phyloP scores from a whole-genome alignment of 495 filamentous ascomycete genomes.

The Hyaloscypha hepaticicola region DNA sequence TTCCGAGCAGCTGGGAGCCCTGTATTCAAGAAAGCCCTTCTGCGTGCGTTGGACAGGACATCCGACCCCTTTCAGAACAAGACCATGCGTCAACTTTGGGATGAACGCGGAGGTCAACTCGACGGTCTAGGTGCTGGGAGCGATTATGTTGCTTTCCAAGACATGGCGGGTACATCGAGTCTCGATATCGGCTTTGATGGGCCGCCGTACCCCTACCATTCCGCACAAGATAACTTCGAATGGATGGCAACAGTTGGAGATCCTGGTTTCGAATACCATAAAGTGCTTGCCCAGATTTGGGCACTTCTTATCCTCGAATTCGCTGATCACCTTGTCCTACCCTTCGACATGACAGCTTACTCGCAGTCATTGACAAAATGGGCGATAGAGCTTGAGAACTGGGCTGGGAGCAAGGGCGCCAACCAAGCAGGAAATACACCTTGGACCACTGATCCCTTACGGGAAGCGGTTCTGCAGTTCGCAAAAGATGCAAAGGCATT shows the following conservation, averaged over 20 bases:
- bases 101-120: constrained; percentile 60
- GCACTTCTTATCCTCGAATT: constrained; percentile 83
- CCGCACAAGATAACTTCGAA: constrained; percentile 85
- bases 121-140: constrained; percentile 75
- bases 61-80: constrained; percentile 69
- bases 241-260: constrained; percentile 81
- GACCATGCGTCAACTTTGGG: constrained; percentile 75
- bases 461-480: constrained; percentile 60
- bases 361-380: constrained; percentile 66
- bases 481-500: constrained; percentile 60
- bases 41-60: constrained; percentile 70
- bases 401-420: constrained; percentile 55
- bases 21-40: constrained; percentile 67
- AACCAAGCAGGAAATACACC: constrained; percentile 38
- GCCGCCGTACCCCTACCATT: constrained; percentile 71
- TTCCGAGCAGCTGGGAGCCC: constrained; percentile 80
- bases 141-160: constrained; percentile 90
- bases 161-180: constrained; percentile 87
- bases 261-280: constrained; percentile 81
- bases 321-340: constrained; percentile 73
- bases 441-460: constrained; percentile 59
- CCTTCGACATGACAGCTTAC: constrained; percentile 72
- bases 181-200: constrained; percentile 83
- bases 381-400: constrained; percentile 63
- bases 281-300: constrained; percentile 73